These are phyloP conservation scores for Pouteria campechiana DNA, from an alignment of 179 eudicot species.

Conservation along the genomic window DNA sequence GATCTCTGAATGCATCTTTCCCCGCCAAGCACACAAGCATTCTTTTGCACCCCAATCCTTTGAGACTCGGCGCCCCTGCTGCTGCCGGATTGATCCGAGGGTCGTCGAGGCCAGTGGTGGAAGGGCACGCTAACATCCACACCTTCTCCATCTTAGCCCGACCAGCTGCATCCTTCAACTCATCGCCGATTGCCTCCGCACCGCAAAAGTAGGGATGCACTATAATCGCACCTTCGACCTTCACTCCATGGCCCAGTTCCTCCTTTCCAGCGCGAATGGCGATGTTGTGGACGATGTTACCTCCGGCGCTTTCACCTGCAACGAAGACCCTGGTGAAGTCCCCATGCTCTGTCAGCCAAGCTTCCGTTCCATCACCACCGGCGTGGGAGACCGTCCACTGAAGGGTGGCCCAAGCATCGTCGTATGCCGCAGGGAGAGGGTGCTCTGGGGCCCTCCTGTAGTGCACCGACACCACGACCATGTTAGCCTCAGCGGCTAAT, in stretches of 20 bases:
- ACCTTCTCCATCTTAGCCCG: slow-evolving; percentile 1
- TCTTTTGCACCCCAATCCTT: slow-evolving; percentile 13
- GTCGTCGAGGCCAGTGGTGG: slow-evolving; percentile 16
- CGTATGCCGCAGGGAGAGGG: slow-evolving; percentile 10
- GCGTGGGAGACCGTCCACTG: slow-evolving; percentile 9
- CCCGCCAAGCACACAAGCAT: slow-evolving; percentile 27
- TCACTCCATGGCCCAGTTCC: slow-evolving; percentile 4
- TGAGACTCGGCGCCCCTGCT: slow-evolving; percentile 18
- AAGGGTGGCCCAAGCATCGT: slow-evolving; percentile 11
- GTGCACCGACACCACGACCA: slow-evolving; percentile 6
- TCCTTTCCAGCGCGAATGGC: slow-evolving; percentile 18
- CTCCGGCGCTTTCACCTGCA: slow-evolving; percentile 35
- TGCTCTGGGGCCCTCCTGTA: slow-evolving; percentile 15
- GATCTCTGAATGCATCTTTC: slow-evolving; percentile 14
- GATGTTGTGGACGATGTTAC: slow-evolving; percentile 31
- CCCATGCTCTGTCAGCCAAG: slow-evolving; percentile 31
- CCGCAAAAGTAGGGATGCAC: slow-evolving; percentile 23
- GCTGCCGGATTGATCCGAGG: slow-evolving; percentile 28
- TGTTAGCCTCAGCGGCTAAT: neutral
- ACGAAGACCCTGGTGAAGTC: slow-evolving; percentile 21
- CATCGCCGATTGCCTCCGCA: slow-evolving; percentile 9
- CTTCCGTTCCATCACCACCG: slow-evolving; percentile 7
- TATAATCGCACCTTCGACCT: slow-evolving; percentile 19
- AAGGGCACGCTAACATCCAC: slow-evolving; percentile 36
- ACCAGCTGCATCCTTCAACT: neutral